These are phyloP conservation scores for Neoboletus subvelutipes DNA, from an alignment of 768 basidiomycete species.

Conservation along the genomic window DNA sequence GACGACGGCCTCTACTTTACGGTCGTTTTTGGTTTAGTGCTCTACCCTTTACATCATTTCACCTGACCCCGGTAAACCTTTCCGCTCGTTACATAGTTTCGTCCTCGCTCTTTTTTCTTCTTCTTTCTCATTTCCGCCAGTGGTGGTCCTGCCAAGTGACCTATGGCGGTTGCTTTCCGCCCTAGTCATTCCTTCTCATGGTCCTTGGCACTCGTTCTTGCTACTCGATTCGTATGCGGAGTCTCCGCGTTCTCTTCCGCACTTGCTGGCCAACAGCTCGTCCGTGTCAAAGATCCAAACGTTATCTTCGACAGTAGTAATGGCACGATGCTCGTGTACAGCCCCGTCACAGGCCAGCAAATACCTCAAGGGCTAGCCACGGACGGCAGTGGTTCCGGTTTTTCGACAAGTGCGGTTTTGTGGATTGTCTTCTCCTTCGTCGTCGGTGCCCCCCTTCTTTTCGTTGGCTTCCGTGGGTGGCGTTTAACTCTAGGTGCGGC, in stretches of 20 bases:
- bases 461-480: conserved; percentile 57
- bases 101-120: conserved; percentile 14
- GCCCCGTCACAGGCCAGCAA: conserved; percentile 40
- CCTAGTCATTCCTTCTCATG: conserved; percentile 15
- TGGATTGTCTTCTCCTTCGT: conserved; percentile 57
- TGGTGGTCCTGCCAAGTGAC: conserved; percentile 18
- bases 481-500: conserved; percentile 55
- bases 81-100: conserved; percentile 15
- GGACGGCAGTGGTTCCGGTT: conserved; percentile 56
- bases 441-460: conserved; percentile 52
- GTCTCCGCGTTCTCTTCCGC: conserved; percentile 10
- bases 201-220: conserved; percentile 17
- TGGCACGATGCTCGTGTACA: conserved; percentile 45
- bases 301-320: conserved; percentile 24
- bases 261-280: conserved; percentile 15
- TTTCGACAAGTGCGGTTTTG: conserved; percentile 48
- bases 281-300: conserved; percentile 30
- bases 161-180: conserved; percentile 29
- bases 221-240: conserved; percentile 2
- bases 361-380: conserved; percentile 56
- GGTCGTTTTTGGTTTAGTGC: background rate
- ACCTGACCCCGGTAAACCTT: background rate
- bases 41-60: conserved; percentile 11
- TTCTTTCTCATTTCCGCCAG: conserved; percentile 3
- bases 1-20: background rate